Conservation (phyloP, 805 yeast species). For the Candida pini region DNA sequence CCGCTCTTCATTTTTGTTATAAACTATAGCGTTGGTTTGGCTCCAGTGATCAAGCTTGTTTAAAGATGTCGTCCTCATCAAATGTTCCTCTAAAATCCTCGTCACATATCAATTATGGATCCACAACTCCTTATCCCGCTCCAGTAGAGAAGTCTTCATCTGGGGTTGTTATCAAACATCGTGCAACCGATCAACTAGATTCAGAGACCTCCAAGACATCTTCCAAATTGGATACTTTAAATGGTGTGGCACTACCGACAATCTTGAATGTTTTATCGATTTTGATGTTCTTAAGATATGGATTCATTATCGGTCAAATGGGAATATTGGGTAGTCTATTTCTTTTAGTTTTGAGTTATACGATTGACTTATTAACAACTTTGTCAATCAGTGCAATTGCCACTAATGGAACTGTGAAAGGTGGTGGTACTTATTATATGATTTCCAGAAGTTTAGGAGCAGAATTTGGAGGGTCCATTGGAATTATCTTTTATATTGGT, state of each 20-base stretch:
- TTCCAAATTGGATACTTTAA: conserved; percentile 68
- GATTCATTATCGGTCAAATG: conserved; percentile 91
- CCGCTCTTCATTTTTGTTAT: no score
- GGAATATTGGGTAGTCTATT: conserved; percentile 77
- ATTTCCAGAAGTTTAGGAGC: conserved; percentile 93
- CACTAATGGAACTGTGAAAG: conserved; percentile 94
- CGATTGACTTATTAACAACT: conserved; percentile 79
- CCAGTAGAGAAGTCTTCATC: no score
- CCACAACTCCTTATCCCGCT: no score
- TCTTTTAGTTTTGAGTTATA: conserved; percentile 65
- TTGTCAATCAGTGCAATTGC: conserved; percentile 92
- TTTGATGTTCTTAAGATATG: conserved; percentile 91
- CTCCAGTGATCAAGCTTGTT: no score
- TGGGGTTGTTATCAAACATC: no score
- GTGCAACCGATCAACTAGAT: background rate
- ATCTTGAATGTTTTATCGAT: conserved; percentile 88
- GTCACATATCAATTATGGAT: no score
- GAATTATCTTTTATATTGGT: conserved; percentile 89
- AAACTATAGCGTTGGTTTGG: no score
- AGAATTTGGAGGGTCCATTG: conserved; percentile 97
- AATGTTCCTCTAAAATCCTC: no score
- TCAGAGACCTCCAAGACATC: conserved; percentile 1
- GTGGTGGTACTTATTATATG: conserved; percentile 99
- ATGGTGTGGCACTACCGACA: conserved; percentile 92
- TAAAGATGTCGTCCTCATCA: no score